These are phyloP conservation scores for Hanseniaspora nectarophila DNA, from an alignment of 805 yeast genomes.

Conservation along the genomic window DNA sequence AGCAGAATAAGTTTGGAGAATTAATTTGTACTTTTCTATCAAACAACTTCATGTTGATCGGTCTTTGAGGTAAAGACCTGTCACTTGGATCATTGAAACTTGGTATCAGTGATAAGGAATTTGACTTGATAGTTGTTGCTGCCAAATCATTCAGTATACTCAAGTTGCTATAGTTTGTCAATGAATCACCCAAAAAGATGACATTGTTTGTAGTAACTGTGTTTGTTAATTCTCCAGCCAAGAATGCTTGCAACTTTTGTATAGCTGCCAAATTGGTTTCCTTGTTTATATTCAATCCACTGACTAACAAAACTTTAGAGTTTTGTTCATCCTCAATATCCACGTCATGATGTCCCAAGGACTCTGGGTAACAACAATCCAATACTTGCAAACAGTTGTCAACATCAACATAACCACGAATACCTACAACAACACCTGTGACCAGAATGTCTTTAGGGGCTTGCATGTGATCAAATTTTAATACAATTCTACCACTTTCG, in stretches of 20 bases:
- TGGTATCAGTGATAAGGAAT: conserved; percentile 72
- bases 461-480: conserved; percentile 51
- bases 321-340: conserved; percentile 18
- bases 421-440: conserved; percentile 81
- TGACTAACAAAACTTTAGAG: conserved; percentile 56
- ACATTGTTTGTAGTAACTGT: conserved; percentile 55
- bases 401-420: conserved; percentile 71
- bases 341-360: conserved; percentile 39
- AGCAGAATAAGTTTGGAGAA: conserved; percentile 29
- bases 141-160: conserved; percentile 52
- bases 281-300: conserved; percentile 58
- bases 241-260: conserved; percentile 53
- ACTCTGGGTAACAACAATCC: conserved; percentile 63
- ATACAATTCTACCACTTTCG: conserved; percentile 74
- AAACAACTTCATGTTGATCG: conserved; percentile 70
- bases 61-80: conserved; percentile 74
- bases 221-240: conserved; percentile 61
- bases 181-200: conserved; percentile 19
- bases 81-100: conserved; percentile 83
- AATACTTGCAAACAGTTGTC: conserved; percentile 76
- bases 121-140: conserved; percentile 40
- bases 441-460: conserved; percentile 51
- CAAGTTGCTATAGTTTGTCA: conserved; percentile 39
- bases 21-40: conserved; percentile 32
- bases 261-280: conserved; percentile 34